phyloP scores from a whole-genome alignment of 2,329 filamentous ascomycete species.

The Fusarium verticillioides region DNA sequence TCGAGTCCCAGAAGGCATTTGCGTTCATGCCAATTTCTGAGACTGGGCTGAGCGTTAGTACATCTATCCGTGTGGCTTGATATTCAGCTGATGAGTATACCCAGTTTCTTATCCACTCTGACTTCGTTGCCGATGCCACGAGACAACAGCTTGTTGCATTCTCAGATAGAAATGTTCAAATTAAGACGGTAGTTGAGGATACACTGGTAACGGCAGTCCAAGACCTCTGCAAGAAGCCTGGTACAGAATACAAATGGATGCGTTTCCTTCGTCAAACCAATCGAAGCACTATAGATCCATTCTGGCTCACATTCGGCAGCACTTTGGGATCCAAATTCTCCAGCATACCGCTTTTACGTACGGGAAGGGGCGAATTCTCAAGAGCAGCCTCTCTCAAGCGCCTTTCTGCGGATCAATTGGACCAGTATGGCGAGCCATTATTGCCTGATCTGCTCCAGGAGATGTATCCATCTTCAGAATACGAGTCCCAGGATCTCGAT shows the following conservation, averaged over 20 bases:
- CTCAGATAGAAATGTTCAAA: neutral
- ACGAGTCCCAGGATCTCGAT: neutral
- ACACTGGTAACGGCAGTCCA: neutral
- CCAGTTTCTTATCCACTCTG: neutral
- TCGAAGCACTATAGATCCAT: neutral
- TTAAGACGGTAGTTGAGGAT: neutral
- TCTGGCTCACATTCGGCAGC: neutral
- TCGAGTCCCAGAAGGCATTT: neutral
- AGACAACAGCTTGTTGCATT: rapidly evolving
- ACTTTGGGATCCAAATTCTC: rapidly evolving
- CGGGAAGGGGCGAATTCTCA: neutral
- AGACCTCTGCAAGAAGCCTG: neutral
- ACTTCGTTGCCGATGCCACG: neutral
- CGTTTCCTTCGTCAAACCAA: neutral
- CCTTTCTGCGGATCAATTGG: neutral
- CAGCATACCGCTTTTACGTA: neutral
- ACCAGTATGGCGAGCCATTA: neutral
- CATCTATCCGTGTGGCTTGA: rapidly evolving
- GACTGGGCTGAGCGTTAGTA: neutral
- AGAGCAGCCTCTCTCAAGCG: neutral
- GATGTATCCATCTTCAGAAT: neutral
- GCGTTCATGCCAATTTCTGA: neutral
- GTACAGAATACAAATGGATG: neutral
- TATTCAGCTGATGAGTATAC: neutral
- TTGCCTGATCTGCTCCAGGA: neutral